phyloP scores from a whole-genome alignment of 2,329 filamentous ascomycete genomes.

The Ramichloridium luteum region DNA sequence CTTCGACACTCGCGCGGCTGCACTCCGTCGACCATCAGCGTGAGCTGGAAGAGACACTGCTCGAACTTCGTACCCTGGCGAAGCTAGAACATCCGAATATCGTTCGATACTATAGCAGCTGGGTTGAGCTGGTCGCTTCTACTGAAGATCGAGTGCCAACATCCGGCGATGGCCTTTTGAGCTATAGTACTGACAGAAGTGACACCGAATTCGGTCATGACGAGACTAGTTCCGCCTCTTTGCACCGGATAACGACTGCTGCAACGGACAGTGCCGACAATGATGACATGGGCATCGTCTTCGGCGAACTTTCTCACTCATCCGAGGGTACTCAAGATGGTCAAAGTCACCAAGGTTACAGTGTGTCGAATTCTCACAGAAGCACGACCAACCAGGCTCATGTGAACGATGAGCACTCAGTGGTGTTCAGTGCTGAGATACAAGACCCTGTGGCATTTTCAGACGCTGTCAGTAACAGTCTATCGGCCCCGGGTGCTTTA shows the following conservation, averaged over 20 bases:
- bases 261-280: conserved; percentile 8
- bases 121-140: conserved; percentile 42
- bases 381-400: too few relatives aligned
- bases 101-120: conserved; percentile 53
- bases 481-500: conserved; percentile 2
- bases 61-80: conserved; percentile 51
- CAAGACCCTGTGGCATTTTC: neutral
- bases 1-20: conserved; percentile 32
- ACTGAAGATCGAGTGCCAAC: conserved; percentile 3
- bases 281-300: conserved; percentile 9
- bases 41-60: conserved; percentile 45
- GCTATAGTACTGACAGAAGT: conserved; percentile 7
- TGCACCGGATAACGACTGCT: conserved; percentile 9
- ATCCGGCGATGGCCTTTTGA: neutral
- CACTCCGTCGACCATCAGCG: conserved; percentile 36
- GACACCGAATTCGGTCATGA: conserved; percentile 17
- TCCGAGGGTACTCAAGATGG: neutral
- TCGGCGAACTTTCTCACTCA: conserved; percentile 8
- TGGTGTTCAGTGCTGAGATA: neutral
- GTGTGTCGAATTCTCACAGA: neutral
- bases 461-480: neutral
- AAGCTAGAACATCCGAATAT: conserved; percentile 53
- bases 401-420: neutral
- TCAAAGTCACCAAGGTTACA: neutral
- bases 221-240: conserved; percentile 2